Base-by-base conservation (phyloP, 2,329 filamentous ascomycete genomes). In the Thermochaetoides dissita region DNA sequence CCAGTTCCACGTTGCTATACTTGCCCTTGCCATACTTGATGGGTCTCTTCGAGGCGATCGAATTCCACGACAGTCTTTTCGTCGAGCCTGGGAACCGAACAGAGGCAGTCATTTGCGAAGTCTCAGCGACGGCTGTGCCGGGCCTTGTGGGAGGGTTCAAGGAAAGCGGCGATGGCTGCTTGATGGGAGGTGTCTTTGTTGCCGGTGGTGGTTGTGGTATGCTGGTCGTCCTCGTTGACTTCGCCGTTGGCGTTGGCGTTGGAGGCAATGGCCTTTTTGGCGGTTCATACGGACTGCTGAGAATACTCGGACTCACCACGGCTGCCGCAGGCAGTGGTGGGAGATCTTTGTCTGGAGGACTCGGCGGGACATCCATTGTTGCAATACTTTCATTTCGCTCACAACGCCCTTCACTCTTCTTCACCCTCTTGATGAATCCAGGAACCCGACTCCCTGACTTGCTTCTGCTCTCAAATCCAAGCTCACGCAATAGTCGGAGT, bases 1-100 rank as follows among this genome's bases (percentile, higher is more conserved):
- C 64, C 37, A 73, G 56, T 54, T 72, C 70, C 6, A 67, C 56
- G 10, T 55, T 52, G 2, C 62, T 55, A 43, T 63, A 51, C 41
- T 61, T 67, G 0, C 68, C 68, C 24, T 51, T 61, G 7, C 63
- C 68, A 44, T 69, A 70, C 53, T 71, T 72, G 51, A 70, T 63
- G 10, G 57, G 55, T 39, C 61, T 57, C 37, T 53, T 59, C 31
- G 55, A 57, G 10, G 47, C 47, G n/a, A 55, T 48, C 11, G 56
- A 62, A 3, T 56, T 55, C 45, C 59, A 60, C 1, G 63, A 65
- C 5, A 59, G 49, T 31, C 56, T 53, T 47, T 51, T 61, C 3
- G 58, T 59, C n/a, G 62, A 62, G 11, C 55, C 51, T 2, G 59
- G 59, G 36, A 55, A 51, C 6, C 55, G 58, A 37, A 54, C 45